These are phyloP conservation scores for Hortiboletus campestris DNA, from an alignment of 768 basidiomycete species.

Conservation along the genomic window DNA sequence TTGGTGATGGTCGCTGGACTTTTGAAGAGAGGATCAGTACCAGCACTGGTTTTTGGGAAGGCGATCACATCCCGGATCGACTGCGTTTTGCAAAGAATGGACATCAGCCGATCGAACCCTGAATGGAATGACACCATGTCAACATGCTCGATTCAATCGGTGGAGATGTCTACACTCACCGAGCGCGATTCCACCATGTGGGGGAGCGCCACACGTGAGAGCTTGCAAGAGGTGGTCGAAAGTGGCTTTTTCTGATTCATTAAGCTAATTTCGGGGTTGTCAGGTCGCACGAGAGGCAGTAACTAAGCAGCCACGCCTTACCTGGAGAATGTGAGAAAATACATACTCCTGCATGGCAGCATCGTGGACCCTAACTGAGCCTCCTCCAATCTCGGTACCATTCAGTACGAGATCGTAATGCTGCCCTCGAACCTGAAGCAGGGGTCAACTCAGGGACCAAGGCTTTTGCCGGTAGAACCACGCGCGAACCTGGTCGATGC, in stretches of 20 bases:
- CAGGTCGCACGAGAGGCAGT: constrained; percentile 9
- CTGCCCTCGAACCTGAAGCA: constrained; percentile 78
- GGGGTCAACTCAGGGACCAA: neutral
- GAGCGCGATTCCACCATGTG: constrained; percentile 92
- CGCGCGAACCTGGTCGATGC: constrained; percentile 51
- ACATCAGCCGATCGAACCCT: constrained; percentile 94
- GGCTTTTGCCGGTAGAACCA: neutral
- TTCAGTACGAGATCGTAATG: constrained; percentile 96
- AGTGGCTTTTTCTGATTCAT: constrained; percentile 64
- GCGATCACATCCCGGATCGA: constrained; percentile 96
- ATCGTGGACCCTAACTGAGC: constrained; percentile 91
- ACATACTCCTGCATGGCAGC: constrained; percentile 83
- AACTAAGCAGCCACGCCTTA: constrained; percentile 32
- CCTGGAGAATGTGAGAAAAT: constrained; percentile 74
- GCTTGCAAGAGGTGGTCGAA: constrained; percentile 88
- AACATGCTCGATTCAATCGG: constrained; percentile 3
- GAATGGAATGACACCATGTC: constrained; percentile 6
- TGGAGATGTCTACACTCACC: constrained; percentile 47
- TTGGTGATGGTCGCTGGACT: constrained; percentile 67
- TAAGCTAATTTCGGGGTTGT: constrained; percentile 50
- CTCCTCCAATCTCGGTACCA: constrained; percentile 91
- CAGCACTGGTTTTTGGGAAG: constrained; percentile 87
- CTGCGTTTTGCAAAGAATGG: constrained; percentile 81
- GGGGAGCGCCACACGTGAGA: constrained; percentile 86
- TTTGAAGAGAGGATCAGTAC: constrained; percentile 85